A percentile compares a stretch with the other conserved stretches of the same genome.
phyloP scores from a whole-genome alignment of 73 alveolate genomes.

The Breviolum minutum region DNA sequence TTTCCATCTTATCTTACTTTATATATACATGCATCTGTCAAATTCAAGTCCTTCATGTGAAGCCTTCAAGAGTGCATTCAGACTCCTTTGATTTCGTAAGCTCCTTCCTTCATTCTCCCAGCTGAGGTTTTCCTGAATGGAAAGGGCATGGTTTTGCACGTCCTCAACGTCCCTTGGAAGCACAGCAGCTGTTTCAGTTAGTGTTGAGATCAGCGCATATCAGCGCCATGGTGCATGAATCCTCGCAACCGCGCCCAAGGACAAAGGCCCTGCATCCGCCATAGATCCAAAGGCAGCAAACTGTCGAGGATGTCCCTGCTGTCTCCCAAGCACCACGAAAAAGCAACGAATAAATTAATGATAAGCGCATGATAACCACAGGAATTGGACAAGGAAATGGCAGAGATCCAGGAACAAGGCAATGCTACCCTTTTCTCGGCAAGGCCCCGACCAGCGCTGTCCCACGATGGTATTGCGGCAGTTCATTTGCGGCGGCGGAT shows the following conservation, averaged over 20 bases:
- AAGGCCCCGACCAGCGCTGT: slow-evolving; percentile 38
- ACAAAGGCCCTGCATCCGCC: slow-evolving; percentile 30
- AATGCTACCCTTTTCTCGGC: neutral
- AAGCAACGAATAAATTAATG: too few relatives aligned
- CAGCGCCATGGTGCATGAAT: neutral
- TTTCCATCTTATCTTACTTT: too few relatives aligned
- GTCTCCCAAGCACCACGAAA: too few relatives aligned
- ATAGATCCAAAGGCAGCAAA: slow-evolving; percentile 11
- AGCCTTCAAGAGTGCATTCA: too few relatives aligned
- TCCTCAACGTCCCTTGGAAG: slow-evolving; percentile 22
- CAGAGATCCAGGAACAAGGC: too few relatives aligned
- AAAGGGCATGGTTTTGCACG: slow-evolving; percentile 23
- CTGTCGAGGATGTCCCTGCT: too few relatives aligned
- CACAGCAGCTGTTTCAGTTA: neutral
- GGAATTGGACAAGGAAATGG: too few relatives aligned
- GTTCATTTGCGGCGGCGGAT: neutral
- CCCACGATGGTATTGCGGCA: slow-evolving; percentile 18
- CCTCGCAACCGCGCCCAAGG: neutral
- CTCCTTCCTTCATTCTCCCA: neutral
- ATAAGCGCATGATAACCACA: too few relatives aligned
- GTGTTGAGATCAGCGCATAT: neutral
- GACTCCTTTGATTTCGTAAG: too few relatives aligned
- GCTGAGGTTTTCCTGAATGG: slow-evolving; percentile 43
- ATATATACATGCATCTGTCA: too few relatives aligned
- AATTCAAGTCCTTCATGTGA: too few relatives aligned